These are phyloP conservation scores for Nannizzia gypsea DNA, from an alignment of 2,329 filamentous ascomycete species.

Conservation along the genomic window DNA sequence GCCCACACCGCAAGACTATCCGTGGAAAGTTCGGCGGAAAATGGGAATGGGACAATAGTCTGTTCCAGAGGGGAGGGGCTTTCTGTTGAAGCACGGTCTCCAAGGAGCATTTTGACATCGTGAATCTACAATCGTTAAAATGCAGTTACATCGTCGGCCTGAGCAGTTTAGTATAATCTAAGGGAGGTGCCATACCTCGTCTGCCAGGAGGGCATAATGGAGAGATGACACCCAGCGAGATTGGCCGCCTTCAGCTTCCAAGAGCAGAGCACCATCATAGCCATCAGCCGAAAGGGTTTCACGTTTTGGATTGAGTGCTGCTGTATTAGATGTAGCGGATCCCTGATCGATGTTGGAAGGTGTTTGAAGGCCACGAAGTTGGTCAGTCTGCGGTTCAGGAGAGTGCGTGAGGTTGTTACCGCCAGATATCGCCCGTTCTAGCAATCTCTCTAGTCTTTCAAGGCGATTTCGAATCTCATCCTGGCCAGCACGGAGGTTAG, in stretches of 20 bases:
- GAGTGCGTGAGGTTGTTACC: not conserved
- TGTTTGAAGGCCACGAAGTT: not conserved
- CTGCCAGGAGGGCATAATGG: slow-evolving; percentile 12
- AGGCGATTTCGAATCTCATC: slow-evolving; percentile 9
- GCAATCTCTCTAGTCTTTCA: slow-evolving; percentile 9
- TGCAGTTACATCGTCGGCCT: no score
- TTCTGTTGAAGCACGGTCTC: not conserved
- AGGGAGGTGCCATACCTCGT: slow-evolving; percentile 7
- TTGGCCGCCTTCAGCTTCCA: slow-evolving; percentile 8
- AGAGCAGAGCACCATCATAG: slow-evolving; percentile 10
- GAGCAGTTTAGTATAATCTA: no score
- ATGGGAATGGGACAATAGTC: not conserved
- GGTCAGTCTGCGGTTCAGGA: not conserved
- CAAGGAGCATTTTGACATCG: slow-evolving; percentile 10
- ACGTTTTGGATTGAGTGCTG: not conserved
- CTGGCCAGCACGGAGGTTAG: slow-evolving; percentile 7
- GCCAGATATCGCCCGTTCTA: slow-evolving; percentile 8
- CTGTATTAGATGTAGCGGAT: no score
- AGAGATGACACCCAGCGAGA: slow-evolving; percentile 12
- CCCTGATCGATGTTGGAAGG: not conserved
- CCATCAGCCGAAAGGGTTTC: slow-evolving; percentile 5
- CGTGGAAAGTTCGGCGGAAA: not conserved
- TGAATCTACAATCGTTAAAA: slow-evolving; percentile 3
- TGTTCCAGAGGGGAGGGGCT: not conserved
- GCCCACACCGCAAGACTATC: not conserved